These are phyloP conservation scores for Grigorovia jiainica DNA, from an alignment of 805 yeast genomes.

Conservation along the genomic window DNA sequence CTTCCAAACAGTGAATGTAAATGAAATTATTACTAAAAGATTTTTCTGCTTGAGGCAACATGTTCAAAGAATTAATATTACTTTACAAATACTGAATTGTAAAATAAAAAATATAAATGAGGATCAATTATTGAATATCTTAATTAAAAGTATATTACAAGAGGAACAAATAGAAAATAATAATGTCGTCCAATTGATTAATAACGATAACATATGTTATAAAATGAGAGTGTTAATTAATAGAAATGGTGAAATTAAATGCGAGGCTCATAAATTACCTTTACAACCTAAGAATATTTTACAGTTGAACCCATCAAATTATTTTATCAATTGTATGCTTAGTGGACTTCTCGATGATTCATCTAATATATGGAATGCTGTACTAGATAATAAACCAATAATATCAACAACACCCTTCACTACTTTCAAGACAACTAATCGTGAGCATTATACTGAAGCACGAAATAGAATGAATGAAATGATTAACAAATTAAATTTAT, in stretches of 20 bases:
- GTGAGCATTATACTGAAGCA: conserved; percentile 56
- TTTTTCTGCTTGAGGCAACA: conserved; percentile 6
- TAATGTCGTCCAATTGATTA: conserved; percentile 16
- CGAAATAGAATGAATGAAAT: conserved; percentile 37
- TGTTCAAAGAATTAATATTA: conserved; percentile 41
- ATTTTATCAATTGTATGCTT: conserved; percentile 22
- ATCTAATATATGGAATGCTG: conserved; percentile 44
- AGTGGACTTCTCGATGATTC: conserved; percentile 20
- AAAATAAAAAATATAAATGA: conserved; percentile 33
- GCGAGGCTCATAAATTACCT: conserved; percentile 29
- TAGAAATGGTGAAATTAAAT: conserved; percentile 29
- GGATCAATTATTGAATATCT: conserved; percentile 32
- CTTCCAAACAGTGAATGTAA: background rate
- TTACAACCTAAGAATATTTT: background rate
- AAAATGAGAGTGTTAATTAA: conserved; percentile 41
- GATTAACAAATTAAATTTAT: conserved; percentile 25
- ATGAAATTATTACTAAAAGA: background rate
- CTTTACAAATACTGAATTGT: conserved; percentile 47
- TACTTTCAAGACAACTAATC: conserved; percentile 74
- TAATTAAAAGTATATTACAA: conserved; percentile 31
- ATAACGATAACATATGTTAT: conserved; percentile 27
- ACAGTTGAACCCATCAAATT: conserved; percentile 7
- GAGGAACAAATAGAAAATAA: conserved; percentile 5
- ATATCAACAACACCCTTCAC: conserved; percentile 59
- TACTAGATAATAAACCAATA: conserved; percentile 45